These are phyloP conservation scores for Leucocoprinus birnbaumii DNA, from an alignment of 768 basidiomycete genomes.

Conservation along the genomic window DNA sequence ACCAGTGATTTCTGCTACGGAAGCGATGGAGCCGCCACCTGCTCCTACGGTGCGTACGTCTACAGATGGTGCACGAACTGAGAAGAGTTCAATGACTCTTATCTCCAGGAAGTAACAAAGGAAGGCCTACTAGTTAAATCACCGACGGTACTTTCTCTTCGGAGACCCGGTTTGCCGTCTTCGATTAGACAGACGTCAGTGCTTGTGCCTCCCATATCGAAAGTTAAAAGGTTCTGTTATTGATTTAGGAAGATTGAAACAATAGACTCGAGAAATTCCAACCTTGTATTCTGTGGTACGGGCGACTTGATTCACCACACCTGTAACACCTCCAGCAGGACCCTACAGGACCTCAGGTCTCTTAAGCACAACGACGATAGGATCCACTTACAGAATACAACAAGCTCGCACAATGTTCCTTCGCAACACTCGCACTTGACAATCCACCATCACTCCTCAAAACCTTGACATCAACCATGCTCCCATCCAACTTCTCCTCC, in stretches of 20 bases:
- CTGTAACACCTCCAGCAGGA: conserved; percentile 26
- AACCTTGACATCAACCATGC: conserved; percentile 19
- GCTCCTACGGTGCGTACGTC: conserved; percentile 24
- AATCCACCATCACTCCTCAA: conserved; percentile 25
- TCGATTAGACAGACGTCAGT: conserved; percentile 27
- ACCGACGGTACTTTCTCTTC: conserved; percentile 24
- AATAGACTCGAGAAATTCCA: neutral
- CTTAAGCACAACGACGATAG: too few species aligned
- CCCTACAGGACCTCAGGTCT: conserved; percentile 9
- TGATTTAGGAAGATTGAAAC: neutral
- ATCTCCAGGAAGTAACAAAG: neutral
- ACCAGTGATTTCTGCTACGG: conserved; percentile 21
- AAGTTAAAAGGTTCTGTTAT: conserved; percentile 22
- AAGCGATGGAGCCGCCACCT: conserved; percentile 17
- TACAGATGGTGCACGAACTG: conserved; percentile 24
- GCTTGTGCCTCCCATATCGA: conserved; percentile 27
- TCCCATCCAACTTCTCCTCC: conserved; percentile 15
- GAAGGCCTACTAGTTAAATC: conserved; percentile 19
- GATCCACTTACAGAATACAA: conserved; percentile 18
- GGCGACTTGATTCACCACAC: conserved; percentile 20
- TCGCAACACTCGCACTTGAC: conserved; percentile 20
- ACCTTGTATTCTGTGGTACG: conserved; percentile 14
- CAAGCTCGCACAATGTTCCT: conserved; percentile 23
- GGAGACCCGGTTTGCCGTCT: conserved; percentile 22
- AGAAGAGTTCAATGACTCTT: neutral